Base-by-base conservation (phyloP, 73 alveolate species). In the Paraurostyla sp. region DNA sequence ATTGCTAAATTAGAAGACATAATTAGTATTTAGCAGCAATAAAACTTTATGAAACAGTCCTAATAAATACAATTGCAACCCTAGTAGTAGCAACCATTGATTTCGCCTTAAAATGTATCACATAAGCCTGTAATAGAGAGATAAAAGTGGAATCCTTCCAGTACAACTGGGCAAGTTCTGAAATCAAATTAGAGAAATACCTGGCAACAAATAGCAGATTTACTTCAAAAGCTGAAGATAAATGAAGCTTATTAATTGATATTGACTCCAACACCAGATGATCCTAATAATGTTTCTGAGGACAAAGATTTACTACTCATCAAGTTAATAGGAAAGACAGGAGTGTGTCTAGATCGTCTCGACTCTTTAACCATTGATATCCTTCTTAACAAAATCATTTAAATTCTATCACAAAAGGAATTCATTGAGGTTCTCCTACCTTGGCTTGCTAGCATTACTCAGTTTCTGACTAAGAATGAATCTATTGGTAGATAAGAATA, bases 381-480 rank as follows among this genome's bases (percentile, higher is more conserved):
- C 33, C 43, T 89, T 33, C 43, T 89, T n/a, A 54, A 42, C 7
- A 63, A 51, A 36, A 68, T 89, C 0, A 42, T 69, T 27, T 16
- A 30, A 25, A 76, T 83, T 16, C 38, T 89, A 0, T 42, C 54
- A 9, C 9, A 46, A 40, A 80, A 46, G 41, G 95, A 85, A 30
- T 89, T 89, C 73, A 68, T 89, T 20, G 95, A 89, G 23, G 69
- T 82, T 6, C 71, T 89, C 7, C 62, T 89, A 0, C 95, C 95
- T 11, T 89, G 95, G 95, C 20, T 89, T 38, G 42, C 46, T 15
- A 33, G 54, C 2, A 42, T 81, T 25, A 49, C 73, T 11, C 18
- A 49, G 52, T 30, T 13, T 75, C 63, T 69, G 18, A 56, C 36
- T 18, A 25, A 36, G 15, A 45, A 29, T 32, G 16, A 29, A 32